Percentiles rank a stretch among this genome's conserved stretches.
phyloP scores from a whole-genome alignment of 768 basidiomycete species.

The Nidula microcarpa region DNA sequence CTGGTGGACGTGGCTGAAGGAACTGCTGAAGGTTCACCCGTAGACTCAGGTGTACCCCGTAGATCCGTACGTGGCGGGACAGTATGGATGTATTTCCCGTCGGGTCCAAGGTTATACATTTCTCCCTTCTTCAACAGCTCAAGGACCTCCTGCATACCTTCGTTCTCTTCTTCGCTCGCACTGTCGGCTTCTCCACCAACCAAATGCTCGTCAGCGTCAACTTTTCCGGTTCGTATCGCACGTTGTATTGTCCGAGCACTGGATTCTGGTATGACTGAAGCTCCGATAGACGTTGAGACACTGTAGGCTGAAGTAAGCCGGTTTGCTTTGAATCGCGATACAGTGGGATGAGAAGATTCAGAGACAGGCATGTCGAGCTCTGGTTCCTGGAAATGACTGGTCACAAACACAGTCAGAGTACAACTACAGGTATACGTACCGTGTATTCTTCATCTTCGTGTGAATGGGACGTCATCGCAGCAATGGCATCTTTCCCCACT shows the following conservation, averaged over 20 bases:
- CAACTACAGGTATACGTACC: constrained; percentile 32
- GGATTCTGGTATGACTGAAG: constrained; percentile 39
- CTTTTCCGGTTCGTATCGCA: constrained; percentile 53
- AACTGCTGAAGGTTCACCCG: background rate
- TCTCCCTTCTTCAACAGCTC: constrained; percentile 49
- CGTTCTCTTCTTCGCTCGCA: constrained; percentile 53
- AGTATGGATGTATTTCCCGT: constrained; percentile 28
- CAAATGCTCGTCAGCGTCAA: constrained; percentile 44
- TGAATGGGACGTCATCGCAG: constrained; percentile 45
- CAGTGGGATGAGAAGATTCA: constrained; percentile 39
- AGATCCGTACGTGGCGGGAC: constrained; percentile 10
- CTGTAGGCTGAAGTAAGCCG: constrained; percentile 48
- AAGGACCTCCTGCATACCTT: constrained; percentile 44
- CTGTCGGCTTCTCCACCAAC: constrained; percentile 53
- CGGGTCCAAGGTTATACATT: constrained; percentile 51
- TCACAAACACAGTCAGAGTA: constrained; percentile 1
- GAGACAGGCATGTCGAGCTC: constrained; percentile 38
- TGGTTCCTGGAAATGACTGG: constrained; percentile 27
- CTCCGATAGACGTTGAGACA: constrained; percentile 35
- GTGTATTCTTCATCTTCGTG: constrained; percentile 38
- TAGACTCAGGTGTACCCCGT: background rate
- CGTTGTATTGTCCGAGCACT: constrained; percentile 45
- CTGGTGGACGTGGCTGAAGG: constrained; percentile 4
- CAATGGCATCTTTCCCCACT: constrained; percentile 51
- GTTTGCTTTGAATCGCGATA: constrained; percentile 67